These are phyloP conservation scores for Penicillium sp. DNA, from an alignment of 2,329 filamentous ascomycete species.

Conservation along the genomic window DNA sequence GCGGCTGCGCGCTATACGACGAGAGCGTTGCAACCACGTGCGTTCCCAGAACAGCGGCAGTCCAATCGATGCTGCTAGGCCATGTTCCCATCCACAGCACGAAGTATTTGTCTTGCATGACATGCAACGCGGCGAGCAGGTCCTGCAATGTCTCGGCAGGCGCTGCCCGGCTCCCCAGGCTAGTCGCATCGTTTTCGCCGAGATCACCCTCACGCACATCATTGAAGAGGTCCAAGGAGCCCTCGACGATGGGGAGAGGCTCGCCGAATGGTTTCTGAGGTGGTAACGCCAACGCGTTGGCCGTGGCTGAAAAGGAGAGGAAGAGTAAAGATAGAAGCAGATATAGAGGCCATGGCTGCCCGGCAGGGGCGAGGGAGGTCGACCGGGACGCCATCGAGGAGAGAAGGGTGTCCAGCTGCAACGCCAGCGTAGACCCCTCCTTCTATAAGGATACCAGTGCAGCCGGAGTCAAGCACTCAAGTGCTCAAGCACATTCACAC, in stretches of 20 bases:
- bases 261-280: slow-evolving; percentile 25
- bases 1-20: slow-evolving; percentile 61
- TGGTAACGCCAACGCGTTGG: slow-evolving; percentile 33
- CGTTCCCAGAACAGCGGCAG: slow-evolving; percentile 77
- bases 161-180: slow-evolving; percentile 14
- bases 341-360: slow-evolving; percentile 15
- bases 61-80: slow-evolving; percentile 90
- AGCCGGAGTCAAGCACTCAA: no score
- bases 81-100: slow-evolving; percentile 74
- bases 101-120: slow-evolving; percentile 78
- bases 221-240: neutral
- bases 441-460: slow-evolving; percentile 19
- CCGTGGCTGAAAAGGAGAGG: slow-evolving; percentile 18
- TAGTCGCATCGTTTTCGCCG: slow-evolving; percentile 6
- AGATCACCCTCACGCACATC: slow-evolving; percentile 12
- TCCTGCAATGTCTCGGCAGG: slow-evolving; percentile 34
- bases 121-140: slow-evolving; percentile 63
- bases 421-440: slow-evolving; percentile 1
- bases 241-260: slow-evolving; percentile 4
- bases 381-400: slow-evolving; percentile 19
- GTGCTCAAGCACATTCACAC: no score
- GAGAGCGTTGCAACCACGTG: slow-evolving; percentile 70
- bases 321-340: slow-evolving; percentile 25
- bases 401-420: slow-evolving; percentile 8
- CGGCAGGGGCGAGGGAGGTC: slow-evolving; percentile 6